Conservation (phyloP, 495 filamentous ascomycete genomes). For the Hyaloscypha bicolor region DNA sequence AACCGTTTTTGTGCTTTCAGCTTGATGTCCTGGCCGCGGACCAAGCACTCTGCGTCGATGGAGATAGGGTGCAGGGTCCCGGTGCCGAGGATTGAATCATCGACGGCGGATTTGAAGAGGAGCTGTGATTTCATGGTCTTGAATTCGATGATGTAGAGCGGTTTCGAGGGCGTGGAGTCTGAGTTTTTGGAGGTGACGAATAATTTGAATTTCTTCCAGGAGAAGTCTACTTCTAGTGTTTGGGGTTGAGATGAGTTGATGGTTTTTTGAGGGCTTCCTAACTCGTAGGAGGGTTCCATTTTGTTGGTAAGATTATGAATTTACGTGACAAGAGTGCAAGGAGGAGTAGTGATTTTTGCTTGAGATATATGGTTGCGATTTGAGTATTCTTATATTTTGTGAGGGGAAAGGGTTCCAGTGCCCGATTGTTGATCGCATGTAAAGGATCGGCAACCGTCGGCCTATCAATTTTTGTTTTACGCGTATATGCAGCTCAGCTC, state of each 20-base stretch:
- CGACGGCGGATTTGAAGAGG: not conserved
- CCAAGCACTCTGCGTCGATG: not conserved
- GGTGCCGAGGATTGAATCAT: not conserved
- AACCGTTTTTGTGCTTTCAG: not conserved
- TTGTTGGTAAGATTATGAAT: too few relatives aligned
- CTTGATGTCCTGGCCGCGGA: not conserved
- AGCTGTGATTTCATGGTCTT: constrained; percentile 3
- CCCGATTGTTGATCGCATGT: too few relatives aligned
- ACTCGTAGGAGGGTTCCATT: too few relatives aligned
- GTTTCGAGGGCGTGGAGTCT: not conserved
- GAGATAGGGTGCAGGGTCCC: not conserved
- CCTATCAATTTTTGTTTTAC: too few relatives aligned
- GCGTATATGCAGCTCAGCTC: too few relatives aligned
- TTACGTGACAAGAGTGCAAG: too few relatives aligned
- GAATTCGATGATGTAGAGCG: not conserved
- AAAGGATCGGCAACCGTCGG: too few relatives aligned
- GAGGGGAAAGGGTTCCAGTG: too few relatives aligned
- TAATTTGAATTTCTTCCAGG: constrained; percentile 10
- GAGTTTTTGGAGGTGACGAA: not conserved
- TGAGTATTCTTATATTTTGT: too few relatives aligned
- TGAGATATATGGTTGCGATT: too few relatives aligned
- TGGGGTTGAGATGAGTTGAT: not conserved
- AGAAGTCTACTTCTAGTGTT: not conserved
- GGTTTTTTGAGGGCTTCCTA: not conserved
- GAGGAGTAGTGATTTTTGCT: too few relatives aligned